These are phyloP conservation scores for Delitschia confertaspora DNA, from an alignment of 495 filamentous ascomycete genomes.

Conservation along the genomic window DNA sequence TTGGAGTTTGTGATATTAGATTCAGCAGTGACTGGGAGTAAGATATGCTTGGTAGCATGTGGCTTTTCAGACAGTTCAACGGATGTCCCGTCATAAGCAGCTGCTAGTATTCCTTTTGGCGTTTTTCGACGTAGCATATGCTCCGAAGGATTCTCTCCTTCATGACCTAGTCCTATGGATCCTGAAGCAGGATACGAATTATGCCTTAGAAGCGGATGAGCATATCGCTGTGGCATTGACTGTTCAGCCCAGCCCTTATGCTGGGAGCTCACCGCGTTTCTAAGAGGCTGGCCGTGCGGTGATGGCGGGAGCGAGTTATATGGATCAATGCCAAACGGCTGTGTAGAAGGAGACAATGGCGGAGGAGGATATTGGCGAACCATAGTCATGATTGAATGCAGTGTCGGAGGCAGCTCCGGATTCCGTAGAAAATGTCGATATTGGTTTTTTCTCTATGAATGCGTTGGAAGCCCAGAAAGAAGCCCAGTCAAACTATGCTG, in stretches of 20 bases:
- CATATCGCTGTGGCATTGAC: constrained; percentile 34
- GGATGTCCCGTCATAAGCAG: constrained; percentile 84
- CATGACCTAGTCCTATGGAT: constrained; percentile 22
- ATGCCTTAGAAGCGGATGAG: constrained; percentile 33
- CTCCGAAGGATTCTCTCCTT: constrained; percentile 39
- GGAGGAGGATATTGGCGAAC: constrained; percentile 24
- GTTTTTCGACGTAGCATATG: constrained; percentile 88
- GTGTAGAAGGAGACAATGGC: constrained; percentile 10
- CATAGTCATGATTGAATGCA: constrained; percentile 24
- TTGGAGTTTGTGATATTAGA: constrained; percentile 14
- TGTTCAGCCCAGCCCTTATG: constrained; percentile 18
- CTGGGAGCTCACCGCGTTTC: constrained; percentile 16
- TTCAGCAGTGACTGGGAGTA: constrained; percentile 52
- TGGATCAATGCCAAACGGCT: no score
- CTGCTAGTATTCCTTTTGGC: constrained; percentile 83
- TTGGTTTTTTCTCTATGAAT: not conserved
- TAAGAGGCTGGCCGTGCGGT: constrained; percentile 9
- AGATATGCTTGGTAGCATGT: constrained; percentile 77
- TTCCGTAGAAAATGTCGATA: not conserved
- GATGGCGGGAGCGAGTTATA: constrained; percentile 16
- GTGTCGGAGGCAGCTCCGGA: not conserved
- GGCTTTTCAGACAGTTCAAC: constrained; percentile 67
- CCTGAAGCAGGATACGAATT: constrained; percentile 18
- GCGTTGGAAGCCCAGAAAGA: not conserved
- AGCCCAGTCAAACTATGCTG: not conserved